Conservation (phyloP, 2,329 filamentous ascomycete species). For the Sclerotinia nivalis region DNA sequence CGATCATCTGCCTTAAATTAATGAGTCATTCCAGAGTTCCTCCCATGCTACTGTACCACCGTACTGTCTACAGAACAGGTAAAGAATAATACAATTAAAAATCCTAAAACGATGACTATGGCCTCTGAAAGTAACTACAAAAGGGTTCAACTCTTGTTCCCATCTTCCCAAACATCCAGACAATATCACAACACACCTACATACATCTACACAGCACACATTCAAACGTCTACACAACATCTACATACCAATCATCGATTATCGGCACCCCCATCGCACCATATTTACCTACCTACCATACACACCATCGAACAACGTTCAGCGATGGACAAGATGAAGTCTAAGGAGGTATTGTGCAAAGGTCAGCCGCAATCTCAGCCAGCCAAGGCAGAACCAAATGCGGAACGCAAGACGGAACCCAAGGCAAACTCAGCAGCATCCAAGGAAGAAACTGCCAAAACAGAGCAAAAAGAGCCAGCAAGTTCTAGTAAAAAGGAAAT, state of each 20-base stretch:
- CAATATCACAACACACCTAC: background rate
- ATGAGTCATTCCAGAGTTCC: background rate
- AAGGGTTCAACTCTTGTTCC: background rate
- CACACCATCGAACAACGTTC: background rate
- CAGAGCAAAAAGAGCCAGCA: background rate
- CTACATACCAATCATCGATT: background rate
- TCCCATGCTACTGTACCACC: background rate
- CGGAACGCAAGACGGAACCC: background rate
- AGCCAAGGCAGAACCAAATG: background rate
- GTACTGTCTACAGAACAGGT: background rate
- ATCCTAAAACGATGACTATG: background rate
- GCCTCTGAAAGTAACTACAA: background rate
- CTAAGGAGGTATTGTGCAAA: background rate
- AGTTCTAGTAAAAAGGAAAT: background rate
- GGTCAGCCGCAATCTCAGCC: background rate
- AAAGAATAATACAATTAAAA: background rate
- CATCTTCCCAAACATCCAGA: background rate
- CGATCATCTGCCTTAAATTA: no score
- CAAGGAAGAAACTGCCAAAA: background rate
- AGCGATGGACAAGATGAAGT: background rate
- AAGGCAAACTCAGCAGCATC: background rate
- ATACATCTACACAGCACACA: background rate
- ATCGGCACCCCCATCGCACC: background rate
- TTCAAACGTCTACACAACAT: background rate
- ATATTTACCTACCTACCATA: no score